phyloP scores from a whole-genome alignment of 202 grass and related monocot genomes.

The Setaria viridis region DNA sequence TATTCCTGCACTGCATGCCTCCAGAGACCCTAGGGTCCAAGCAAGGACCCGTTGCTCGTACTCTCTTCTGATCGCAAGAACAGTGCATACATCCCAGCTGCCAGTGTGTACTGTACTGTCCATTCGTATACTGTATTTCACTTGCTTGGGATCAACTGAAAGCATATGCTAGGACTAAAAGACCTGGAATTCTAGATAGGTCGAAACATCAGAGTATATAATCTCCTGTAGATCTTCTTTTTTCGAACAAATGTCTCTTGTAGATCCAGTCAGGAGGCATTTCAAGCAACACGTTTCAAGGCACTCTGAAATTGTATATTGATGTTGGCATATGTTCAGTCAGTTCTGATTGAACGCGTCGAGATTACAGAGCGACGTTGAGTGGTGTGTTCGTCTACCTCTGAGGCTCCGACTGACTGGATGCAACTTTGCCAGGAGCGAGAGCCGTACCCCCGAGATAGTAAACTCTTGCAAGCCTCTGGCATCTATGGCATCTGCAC shows the following conservation, averaged over 20 bases:
- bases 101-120: neutral
- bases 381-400: slow-evolving; percentile 22
- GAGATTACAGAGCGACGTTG: neutral
- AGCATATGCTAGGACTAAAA: neutral
- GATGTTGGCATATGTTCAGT: neutral
- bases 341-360: neutral
- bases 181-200: neutral
- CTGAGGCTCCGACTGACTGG: neutral
- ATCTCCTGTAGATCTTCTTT: neutral
- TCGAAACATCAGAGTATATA: neutral
- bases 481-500: neutral
- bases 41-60: slow-evolving; percentile 18
- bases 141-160: neutral
- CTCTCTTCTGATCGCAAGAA: slow-evolving; percentile 27
- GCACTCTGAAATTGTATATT: neutral
- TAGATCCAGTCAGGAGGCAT: neutral
- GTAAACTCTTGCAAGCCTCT: neutral
- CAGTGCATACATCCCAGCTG: neutral
- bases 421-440: slow-evolving; percentile 41
- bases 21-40: slow-evolving; percentile 32
- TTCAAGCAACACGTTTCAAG: neutral
- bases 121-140: neutral
- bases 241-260: neutral
- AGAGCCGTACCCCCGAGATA: slow-evolving; percentile 2
- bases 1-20: slow-evolving; percentile 34